A percentile compares a stretch with the other conserved stretches of the same genome.
phyloP scores from a whole-genome alignment of 768 basidiomycete species.

The Boletellus ananiceps region DNA sequence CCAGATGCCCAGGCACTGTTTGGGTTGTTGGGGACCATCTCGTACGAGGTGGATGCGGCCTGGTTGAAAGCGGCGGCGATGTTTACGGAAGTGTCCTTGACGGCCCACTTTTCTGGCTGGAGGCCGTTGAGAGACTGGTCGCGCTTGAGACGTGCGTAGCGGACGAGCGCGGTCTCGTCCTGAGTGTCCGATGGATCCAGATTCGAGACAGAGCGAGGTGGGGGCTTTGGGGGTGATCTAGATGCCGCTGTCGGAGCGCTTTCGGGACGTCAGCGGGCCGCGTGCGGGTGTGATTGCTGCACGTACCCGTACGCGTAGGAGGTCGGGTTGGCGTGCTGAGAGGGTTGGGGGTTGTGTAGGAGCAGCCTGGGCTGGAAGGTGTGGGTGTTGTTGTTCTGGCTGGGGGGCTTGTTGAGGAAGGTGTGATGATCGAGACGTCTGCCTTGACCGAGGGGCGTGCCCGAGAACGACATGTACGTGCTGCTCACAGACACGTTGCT shows the following conservation, averaged over 20 bases:
- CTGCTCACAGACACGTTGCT: conserved; percentile 15
- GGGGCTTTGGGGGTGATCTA: conserved; percentile 55
- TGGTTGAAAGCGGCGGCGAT: conserved; percentile 77
- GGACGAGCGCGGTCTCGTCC: conserved; percentile 43
- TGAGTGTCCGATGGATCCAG: conserved; percentile 43
- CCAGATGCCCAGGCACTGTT: conserved; percentile 67
- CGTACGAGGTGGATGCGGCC: conserved; percentile 47
- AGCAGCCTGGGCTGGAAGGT: conserved; percentile 23
- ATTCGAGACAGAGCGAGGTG: conserved; percentile 28
- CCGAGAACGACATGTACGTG: conserved; percentile 76
- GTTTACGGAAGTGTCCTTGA: conserved; percentile 84
- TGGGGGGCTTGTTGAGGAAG: conserved; percentile 58
- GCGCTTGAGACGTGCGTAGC: conserved; percentile 45
- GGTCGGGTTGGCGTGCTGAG: conserved; percentile 43
- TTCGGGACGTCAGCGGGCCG: conserved; percentile 15
- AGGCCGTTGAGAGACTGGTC: conserved; percentile 33
- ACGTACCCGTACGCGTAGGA: conserved; percentile 73
- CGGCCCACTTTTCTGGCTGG: conserved; percentile 64
- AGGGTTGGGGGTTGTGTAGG: conserved; percentile 30
- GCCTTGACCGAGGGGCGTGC: conserved; percentile 79
- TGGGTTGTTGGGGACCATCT: conserved; percentile 46
- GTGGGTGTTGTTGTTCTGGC: conserved; percentile 31
- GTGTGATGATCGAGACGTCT: conserved; percentile 80
- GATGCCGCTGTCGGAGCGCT: conserved; percentile 55
- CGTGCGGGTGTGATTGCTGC: conserved; percentile 5